A percentile compares a stretch with the other conserved stretches of the same genome.
Conservation (phyloP, 2,329 filamentous ascomycete genomes). For the Fusarium pseudoanthophilum region DNA sequence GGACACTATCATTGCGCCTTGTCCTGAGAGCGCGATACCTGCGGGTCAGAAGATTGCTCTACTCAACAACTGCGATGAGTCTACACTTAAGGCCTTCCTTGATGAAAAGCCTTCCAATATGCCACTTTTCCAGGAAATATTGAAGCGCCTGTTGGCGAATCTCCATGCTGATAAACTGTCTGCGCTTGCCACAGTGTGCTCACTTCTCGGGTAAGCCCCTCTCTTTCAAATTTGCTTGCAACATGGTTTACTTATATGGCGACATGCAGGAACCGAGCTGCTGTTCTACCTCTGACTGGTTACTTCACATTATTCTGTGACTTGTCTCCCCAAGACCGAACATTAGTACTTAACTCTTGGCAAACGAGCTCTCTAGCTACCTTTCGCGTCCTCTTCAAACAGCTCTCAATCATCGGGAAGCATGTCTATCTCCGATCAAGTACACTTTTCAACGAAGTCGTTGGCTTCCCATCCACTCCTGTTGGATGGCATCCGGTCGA, state of each 20-base stretch:
- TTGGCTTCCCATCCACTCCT: background rate
- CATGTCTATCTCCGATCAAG: conserved; percentile 2
- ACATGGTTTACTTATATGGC: no score
- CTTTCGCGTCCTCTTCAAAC: background rate
- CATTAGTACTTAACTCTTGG: background rate
- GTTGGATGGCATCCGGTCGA: background rate
- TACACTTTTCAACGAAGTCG: background rate
- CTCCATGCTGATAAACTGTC: background rate
- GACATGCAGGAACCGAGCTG: background rate
- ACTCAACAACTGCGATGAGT: background rate
- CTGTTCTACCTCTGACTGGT: background rate
- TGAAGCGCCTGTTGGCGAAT: background rate
- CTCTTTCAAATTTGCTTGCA: no score
- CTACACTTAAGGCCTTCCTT: background rate
- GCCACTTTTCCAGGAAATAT: background rate
- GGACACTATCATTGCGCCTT: background rate
- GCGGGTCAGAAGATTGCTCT: background rate
- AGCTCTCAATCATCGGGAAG: background rate
- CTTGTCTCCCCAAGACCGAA: background rate
- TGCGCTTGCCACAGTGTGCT: background rate
- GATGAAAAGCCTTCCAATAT: background rate
- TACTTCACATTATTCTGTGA: background rate
- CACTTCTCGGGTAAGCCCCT: background rate
- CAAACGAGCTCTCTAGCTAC: background rate
- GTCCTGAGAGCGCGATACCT: background rate